A percentile compares a stretch with the other conserved stretches of the same genome.
These are phyloP conservation scores for Chrysoporthe cubensis DNA, from an alignment of 2,329 filamentous ascomycete species.

Conservation along the genomic window DNA sequence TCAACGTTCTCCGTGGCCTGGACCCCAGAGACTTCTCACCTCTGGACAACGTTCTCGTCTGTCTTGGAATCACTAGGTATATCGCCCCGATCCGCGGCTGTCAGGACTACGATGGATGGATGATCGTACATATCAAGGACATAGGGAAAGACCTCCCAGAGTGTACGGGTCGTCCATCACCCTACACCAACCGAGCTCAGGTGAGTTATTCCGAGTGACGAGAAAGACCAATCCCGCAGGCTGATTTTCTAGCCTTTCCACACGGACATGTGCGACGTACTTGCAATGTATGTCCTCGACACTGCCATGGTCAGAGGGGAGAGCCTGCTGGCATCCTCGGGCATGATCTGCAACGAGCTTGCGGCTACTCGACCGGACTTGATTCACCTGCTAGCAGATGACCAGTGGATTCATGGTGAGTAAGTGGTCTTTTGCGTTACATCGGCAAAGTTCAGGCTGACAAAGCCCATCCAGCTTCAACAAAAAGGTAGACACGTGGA, in stretches of 20 bases:
- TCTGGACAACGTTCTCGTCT: conserved; percentile 49
- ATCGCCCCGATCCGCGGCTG: conserved; percentile 45
- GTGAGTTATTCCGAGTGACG: too few species aligned
- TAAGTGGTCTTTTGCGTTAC: background rate
- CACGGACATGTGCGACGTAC: conserved; percentile 43
- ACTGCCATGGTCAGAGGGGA: conserved; percentile 24
- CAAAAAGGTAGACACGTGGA: too few species aligned
- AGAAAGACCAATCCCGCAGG: too few species aligned
- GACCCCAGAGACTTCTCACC: conserved; percentile 45
- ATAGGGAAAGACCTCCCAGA: conserved; percentile 30
- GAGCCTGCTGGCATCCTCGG: conserved; percentile 8
- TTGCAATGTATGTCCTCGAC: conserved; percentile 36
- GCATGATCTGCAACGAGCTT: conserved; percentile 32
- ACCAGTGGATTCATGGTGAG: conserved; percentile 27
- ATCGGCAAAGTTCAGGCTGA: too few species aligned
- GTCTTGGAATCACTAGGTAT: conserved; percentile 50
- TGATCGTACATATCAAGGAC: conserved; percentile 35
- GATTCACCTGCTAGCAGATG: conserved; percentile 30
- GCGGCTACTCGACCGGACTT: conserved; percentile 31
- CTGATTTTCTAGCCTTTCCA: conserved; percentile 43
- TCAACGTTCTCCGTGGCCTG: conserved; percentile 50
- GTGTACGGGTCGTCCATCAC: conserved; percentile 15
- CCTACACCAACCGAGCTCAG: too few species aligned
- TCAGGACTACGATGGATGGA: conserved; percentile 37
- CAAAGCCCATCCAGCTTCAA: too few species aligned